Evolutionary conservation across 2,329 filamentous ascomycete genomes (phyloP).

Genomic region (Colletotrichum lini): DNA sequence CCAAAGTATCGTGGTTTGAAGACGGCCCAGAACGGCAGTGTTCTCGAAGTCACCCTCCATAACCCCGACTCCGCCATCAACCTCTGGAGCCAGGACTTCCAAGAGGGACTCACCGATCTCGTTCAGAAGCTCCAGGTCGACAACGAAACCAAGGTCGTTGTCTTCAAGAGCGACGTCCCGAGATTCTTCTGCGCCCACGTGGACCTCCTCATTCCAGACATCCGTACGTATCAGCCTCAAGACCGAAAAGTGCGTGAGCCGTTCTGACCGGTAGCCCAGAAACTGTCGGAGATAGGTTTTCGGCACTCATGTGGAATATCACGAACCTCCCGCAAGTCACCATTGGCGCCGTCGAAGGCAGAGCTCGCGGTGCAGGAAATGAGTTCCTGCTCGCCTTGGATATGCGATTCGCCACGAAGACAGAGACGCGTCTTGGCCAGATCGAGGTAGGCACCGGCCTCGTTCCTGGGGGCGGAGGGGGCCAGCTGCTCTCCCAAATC

Average conservation of each 20-base stretch:
- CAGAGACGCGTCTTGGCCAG: constrained; percentile 4
- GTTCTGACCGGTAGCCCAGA: background rate
- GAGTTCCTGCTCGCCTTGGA: constrained; percentile 12
- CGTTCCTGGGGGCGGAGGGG: constrained; percentile 17
- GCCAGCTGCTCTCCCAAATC: constrained; percentile 12
- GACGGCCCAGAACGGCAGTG: constrained; percentile 4
- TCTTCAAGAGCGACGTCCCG: constrained; percentile 15
- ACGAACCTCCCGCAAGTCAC: constrained; percentile 12
- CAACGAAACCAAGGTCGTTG: constrained; percentile 15
- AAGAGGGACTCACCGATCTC: constrained; percentile 4
- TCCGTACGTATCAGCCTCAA: background rate
- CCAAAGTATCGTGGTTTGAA: constrained; percentile 9
- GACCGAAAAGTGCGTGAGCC: background rate
- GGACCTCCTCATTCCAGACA: background rate
- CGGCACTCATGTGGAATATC: constrained; percentile 1
- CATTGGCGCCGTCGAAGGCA: constrained; percentile 17
- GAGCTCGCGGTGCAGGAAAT: constrained; percentile 10
- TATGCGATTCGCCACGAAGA: constrained; percentile 9
- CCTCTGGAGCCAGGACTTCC: constrained; percentile 17
- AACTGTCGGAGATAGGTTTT: background rate
- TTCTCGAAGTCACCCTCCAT: constrained; percentile 6
- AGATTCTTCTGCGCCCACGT: constrained; percentile 17
- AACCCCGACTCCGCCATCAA: constrained; percentile 11
- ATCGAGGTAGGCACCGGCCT: constrained; percentile 18
- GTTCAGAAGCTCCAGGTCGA: constrained; percentile 2